A percentile compares a stretch with the other conserved stretches of the same genome.
phyloP scores from a whole-genome alignment of 1,284 basidiomycete species.

The Moesziomyces antarcticus region DNA sequence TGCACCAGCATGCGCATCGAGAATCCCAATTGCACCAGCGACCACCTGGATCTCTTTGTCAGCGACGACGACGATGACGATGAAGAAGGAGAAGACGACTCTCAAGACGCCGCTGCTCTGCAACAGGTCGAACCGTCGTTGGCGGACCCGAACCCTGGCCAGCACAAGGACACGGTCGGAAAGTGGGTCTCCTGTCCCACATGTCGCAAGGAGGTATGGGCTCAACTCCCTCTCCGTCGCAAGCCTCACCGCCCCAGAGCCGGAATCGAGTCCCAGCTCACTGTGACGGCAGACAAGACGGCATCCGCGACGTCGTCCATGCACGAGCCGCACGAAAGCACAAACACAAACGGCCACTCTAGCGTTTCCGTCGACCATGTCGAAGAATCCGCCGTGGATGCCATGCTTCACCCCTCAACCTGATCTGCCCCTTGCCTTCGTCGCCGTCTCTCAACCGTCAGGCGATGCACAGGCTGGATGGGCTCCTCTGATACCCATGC shows the following conservation, averaged over 20 bases:
- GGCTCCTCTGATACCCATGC: too few relatives aligned
- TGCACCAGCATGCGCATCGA: constrained; percentile 59
- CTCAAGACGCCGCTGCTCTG: constrained; percentile 7
- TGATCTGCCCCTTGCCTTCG: not conserved
- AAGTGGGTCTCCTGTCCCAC: constrained; percentile 63
- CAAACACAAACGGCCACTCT: too few relatives aligned
- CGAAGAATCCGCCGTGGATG: too few relatives aligned
- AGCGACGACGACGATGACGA: constrained; percentile 3
- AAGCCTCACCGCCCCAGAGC: constrained; percentile 21
- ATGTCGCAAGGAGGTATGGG: constrained; percentile 63
- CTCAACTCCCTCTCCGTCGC: constrained; percentile 47
- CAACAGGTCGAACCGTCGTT: constrained; percentile 17
- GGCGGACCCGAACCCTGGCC: too few relatives aligned
- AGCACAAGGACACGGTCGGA: constrained; percentile 35
- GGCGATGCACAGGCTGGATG: too few relatives aligned
- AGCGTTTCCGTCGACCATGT: too few relatives aligned
- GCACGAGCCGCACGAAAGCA: too few relatives aligned
- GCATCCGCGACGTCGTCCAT: too few relatives aligned
- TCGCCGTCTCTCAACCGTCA: not conserved
- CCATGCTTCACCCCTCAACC: not conserved
- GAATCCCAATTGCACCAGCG: constrained; percentile 8
- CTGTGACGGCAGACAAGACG: too few relatives aligned
- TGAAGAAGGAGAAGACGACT: not conserved
- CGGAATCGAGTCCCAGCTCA: too few relatives aligned
- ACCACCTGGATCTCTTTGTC: constrained; percentile 17